These are phyloP conservation scores for Candolleomyces eurysporus DNA, from an alignment of 768 basidiomycete genomes.

Conservation along the genomic window DNA sequence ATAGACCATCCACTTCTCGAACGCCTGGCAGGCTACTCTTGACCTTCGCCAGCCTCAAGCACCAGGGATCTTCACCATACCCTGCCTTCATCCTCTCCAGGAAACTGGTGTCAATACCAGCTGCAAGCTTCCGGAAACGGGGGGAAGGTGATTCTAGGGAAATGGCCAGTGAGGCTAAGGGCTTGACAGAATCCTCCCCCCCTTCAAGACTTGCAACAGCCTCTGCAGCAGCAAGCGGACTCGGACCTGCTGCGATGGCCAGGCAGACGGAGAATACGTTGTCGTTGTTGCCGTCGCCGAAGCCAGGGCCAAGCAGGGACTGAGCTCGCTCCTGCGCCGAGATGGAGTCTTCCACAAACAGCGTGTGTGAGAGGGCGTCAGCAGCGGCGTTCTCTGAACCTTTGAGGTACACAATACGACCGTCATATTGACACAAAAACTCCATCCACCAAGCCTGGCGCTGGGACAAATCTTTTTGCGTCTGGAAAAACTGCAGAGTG, in stretches of 20 bases:
- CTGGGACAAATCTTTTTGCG: slow-evolving; percentile 28
- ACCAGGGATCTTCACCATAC: neutral
- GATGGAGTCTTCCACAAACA: neutral
- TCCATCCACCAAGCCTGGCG: slow-evolving; percentile 33
- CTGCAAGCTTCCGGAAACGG: neutral
- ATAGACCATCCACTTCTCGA: slow-evolving; percentile 14
- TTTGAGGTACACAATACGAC: no score
- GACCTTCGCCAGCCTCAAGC: neutral
- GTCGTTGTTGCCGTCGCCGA: neutral
- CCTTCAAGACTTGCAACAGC: no score
- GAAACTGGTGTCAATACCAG: neutral
- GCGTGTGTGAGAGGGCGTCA: neutral
- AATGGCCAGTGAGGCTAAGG: neutral
- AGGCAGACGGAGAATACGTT: neutral
- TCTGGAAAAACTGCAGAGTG: slow-evolving; percentile 30
- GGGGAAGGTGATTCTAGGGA: neutral
- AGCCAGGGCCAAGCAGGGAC: neutral
- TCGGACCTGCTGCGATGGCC: no score
- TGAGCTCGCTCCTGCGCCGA: neutral
- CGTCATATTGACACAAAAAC: slow-evolving; percentile 23
- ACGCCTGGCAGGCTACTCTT: neutral
- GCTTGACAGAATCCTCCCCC: no score
- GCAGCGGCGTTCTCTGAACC: no score
- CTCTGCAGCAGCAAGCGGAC: no score
- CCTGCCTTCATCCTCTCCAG: neutral